Conservation (phyloP, 2,329 filamentous ascomycete species). For the Colletotrichum limetticola region DNA sequence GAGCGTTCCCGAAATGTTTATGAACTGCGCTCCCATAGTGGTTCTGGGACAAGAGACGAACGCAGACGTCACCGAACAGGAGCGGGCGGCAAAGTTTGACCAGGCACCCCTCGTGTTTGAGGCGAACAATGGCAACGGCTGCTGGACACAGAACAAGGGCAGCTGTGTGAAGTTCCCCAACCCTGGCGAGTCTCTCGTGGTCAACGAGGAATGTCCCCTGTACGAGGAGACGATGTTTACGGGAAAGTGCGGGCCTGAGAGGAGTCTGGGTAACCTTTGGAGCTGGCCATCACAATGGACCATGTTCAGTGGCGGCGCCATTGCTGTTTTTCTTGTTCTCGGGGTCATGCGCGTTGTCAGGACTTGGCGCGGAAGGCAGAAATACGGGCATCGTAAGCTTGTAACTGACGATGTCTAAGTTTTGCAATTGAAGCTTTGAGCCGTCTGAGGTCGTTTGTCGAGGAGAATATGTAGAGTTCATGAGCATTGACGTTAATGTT, state of each 20-base stretch:
- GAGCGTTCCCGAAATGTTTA: conserved; percentile 7
- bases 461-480: not conserved
- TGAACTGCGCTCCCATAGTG: conserved; percentile 2
- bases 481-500: not conserved
- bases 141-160: not conserved
- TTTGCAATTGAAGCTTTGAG: not conserved
- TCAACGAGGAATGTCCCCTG: not conserved
- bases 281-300: not conserved
- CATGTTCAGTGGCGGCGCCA: not conserved
- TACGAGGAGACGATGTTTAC: not conserved
- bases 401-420: not conserved
- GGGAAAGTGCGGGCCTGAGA: not conserved
- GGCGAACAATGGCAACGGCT: conserved; percentile 10
- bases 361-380: not conserved
- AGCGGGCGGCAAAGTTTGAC: not conserved
- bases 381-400: not conserved
- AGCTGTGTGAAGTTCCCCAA: not conserved
- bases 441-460: not conserved
- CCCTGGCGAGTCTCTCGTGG: not conserved
- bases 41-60: not conserved
- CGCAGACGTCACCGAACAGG: not conserved
- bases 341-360: not conserved
- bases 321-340: not conserved
- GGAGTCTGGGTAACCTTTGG: not conserved
- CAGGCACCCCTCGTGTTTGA: conserved; percentile 9